A percentile compares a stretch with the other conserved stretches of the same genome.
These are phyloP conservation scores for Fusarium falciforme DNA, from an alignment of 2,329 filamentous ascomycete genomes.

Conservation along the genomic window DNA sequence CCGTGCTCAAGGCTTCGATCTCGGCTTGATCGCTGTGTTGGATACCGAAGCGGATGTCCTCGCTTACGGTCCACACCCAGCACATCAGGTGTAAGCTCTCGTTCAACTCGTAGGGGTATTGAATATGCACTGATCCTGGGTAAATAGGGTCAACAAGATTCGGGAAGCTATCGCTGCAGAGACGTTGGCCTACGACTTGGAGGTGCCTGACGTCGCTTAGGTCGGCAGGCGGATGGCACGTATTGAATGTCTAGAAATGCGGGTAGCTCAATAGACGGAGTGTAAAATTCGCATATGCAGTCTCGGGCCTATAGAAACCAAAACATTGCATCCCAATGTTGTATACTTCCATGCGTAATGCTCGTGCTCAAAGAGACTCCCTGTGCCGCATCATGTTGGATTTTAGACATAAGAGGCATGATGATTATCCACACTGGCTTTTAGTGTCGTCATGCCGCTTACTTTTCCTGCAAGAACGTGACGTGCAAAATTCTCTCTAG, in stretches of 20 bases:
- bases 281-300: fast-evolving
- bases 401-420: neutral
- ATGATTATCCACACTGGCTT: no score
- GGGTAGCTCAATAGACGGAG: neutral
- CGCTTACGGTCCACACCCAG: neutral
- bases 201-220: neutral
- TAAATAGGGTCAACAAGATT: neutral
- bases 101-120: no score
- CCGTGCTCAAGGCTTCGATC: neutral
- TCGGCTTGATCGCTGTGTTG: neutral
- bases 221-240: neutral
- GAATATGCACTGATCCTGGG: neutral
- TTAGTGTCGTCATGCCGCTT: no score
- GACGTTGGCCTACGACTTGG: neutral
- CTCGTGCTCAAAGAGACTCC: neutral
- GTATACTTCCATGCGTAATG: neutral
- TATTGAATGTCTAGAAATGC: neutral
- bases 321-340: neutral
- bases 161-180: neutral
- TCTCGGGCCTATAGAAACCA: neutral
- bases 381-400: neutral
- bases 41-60: neutral
- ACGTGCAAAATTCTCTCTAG: no score
- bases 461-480: no score
- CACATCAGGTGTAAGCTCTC: neutral